Evolutionary conservation across 164 flowering plant species (phyloP).

Genomic region (Hamamelis virginiana): DNA sequence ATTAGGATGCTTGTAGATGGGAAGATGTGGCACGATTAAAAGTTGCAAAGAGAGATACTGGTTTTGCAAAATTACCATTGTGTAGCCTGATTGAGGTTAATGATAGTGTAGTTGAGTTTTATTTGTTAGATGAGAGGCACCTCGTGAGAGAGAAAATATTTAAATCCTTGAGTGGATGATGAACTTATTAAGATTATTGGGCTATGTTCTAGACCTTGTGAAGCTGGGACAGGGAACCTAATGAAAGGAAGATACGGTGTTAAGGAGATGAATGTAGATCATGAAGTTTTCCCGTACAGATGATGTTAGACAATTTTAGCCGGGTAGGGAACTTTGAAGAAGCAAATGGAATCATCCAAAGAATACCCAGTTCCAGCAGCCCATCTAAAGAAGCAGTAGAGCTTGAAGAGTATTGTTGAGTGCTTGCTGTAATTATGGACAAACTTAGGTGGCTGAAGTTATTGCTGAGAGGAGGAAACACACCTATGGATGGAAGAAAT

Average conservation of each 20-base stretch:
- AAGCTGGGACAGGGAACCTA: slow-evolving; percentile 3
- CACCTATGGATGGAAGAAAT: slow-evolving; percentile 46
- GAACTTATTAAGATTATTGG: slow-evolving; percentile 30
- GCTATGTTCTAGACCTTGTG: slow-evolving; percentile 21
- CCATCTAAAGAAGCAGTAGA: slow-evolving; percentile 49
- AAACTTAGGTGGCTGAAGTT: slow-evolving; percentile 39
- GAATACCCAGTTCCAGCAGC: slow-evolving; percentile 28
- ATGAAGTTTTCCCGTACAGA: no score
- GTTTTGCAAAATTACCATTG: slow-evolving; percentile 50
- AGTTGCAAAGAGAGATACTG: slow-evolving; percentile 48
- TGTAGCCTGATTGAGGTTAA: slow-evolving; percentile 59
- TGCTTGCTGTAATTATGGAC: slow-evolving; percentile 45
- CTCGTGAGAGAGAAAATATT: slow-evolving; percentile 40
- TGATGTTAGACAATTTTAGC: no score
- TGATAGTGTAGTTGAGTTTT: slow-evolving; percentile 44
- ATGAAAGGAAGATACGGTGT: no score
- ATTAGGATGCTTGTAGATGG: slow-evolving; percentile 50
- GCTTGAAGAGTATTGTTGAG: slow-evolving; percentile 69
- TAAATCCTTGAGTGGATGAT: slow-evolving; percentile 34
- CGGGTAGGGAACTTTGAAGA: slow-evolving; percentile 50
- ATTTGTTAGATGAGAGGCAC: slow-evolving; percentile 55
- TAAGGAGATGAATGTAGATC: no score
- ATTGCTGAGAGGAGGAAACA: slow-evolving; percentile 54
- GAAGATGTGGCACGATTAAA: slow-evolving; percentile 48
- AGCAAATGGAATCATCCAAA: slow-evolving; percentile 41